Evolutionary conservation across 805 yeast genomes (phyloP), one percentile per base, ranked within the genome.

Genomic region (Brettanomyces custersianus): DNA sequence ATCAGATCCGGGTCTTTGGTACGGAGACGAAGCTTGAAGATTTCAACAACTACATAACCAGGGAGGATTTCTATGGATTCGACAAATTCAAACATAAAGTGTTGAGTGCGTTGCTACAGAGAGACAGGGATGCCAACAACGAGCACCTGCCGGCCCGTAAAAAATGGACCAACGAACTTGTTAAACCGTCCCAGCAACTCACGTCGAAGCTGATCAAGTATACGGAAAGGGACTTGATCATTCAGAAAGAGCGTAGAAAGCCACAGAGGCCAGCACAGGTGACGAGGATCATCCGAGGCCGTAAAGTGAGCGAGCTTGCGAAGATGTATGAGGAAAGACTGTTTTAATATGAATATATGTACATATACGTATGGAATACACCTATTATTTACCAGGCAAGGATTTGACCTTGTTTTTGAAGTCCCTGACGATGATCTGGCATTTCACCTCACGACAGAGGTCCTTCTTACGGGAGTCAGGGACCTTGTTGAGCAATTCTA

Each of bases 361-460:
- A 24, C 7, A 15, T 16, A 22, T 12, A 17, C 11, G n/a, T 18
- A 34, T 25, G 13, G 4, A 18, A 15, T 6, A 11, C n/a, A n/a
- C n/a, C n/a, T n/a, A n/a, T 38, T 38, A 47, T 33, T 46, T 40
- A 31, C 45, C 44, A 37, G 55, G 52, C 21, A 52, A 34, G 13
- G 47, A 25, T 28, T 51, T 54, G 12, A 36, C 48, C 36, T 68
- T 57, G 51, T 75, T 68, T 17, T 68, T 68, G 53, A 84, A 90
- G 45, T 87, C 96, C 43, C 95, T 71, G 12, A 92, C 87, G 4
- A 79, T 68, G 34, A 88, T 76, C 35, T 72, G 79, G 59, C 98
- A 92, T 33, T 69, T 67, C 20, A 82, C 80, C 49, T 90, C 95
- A 39, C 69, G 63, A 59, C 98, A 92, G 41, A 92, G 68, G 37